Percentiles rank a stretch among this genome's conserved stretches.
Evolutionary conservation across 1,139 yeast species (phyloP).

Genomic region (Yamadazyma sp.): DNA sequence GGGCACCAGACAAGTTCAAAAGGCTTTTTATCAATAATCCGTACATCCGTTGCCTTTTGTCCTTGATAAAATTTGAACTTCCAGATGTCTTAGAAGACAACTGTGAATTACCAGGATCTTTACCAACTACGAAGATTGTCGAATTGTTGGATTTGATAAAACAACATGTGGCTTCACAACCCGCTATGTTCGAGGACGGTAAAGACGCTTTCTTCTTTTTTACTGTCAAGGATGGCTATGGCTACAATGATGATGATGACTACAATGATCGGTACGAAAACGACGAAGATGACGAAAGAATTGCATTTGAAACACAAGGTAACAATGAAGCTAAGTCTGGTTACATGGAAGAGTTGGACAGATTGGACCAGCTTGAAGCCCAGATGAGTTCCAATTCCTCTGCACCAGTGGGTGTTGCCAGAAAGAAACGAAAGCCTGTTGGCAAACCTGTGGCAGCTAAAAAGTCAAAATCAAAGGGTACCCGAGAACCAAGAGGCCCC

Average conservation of each 20-base stretch:
- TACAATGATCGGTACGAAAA: conserved; percentile 19
- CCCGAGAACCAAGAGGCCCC: conserved; percentile 7
- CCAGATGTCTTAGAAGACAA: conserved; percentile 37
- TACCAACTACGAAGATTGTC: conserved; percentile 20
- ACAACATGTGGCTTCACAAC: conserved; percentile 34
- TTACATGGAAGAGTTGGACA: conserved; percentile 28
- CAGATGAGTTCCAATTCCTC: conserved; percentile 10
- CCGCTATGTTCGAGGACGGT: conserved; percentile 41
- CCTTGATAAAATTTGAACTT: conserved; percentile 35
- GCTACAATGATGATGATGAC: conserved; percentile 19
- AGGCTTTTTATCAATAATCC: conserved; percentile 38
- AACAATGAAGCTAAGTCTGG: conserved; percentile 15
- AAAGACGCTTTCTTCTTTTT: conserved; percentile 39
- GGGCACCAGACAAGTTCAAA: conserved; percentile 18
- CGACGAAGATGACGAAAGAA: conserved; percentile 23
- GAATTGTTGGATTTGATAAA: conserved; percentile 26
- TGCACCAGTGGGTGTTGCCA: conserved; percentile 15
- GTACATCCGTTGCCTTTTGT: conserved; percentile 33
- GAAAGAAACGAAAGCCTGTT: conserved; percentile 11
- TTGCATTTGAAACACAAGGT: conserved; percentile 35
- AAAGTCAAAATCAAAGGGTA: conserved; percentile 6
- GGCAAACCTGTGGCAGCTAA: conserved; percentile 3
- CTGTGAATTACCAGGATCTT: conserved; percentile 25
- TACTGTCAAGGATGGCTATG: conserved; percentile 25
- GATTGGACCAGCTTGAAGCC: conserved; percentile 33